Base-by-base conservation (phyloP, 1,284 basidiomycete species). In the Chalciporus sp. region DNA sequence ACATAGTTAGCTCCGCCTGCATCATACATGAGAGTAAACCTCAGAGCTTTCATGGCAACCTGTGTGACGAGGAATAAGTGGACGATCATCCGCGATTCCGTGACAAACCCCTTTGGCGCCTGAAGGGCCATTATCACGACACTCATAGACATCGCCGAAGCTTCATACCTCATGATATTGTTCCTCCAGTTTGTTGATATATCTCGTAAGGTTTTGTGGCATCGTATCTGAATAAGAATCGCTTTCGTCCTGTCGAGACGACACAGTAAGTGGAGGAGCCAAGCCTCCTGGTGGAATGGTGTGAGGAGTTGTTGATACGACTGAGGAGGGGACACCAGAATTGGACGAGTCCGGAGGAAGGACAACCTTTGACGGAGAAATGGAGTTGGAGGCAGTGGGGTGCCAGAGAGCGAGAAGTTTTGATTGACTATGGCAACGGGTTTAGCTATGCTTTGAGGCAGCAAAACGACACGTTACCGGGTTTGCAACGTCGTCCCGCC, bases 31-130 rank as follows among this genome's bases (percentile, higher is more conserved):
- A 59, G 49, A 16, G 31, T 19, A 14, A 61, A 58, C 16, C 49
- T 49, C 19, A 59, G 58, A 1, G 48, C 17, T 56, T 61, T 61
- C 27, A 61, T 51, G 2, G 59, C 51, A 42, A 59, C 59, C 50
- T 50, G 33, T 2, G 20, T 17, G 5, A 2, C 31, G 4, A 16
- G 17, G 40, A n/a, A 31, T 26, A 4, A 37, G 20, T 37, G 31
- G 12, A 19, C 7, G 16, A 10, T 31, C 29, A 31, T 31, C 29
- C 8, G 8, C 29, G 29, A 31, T 11, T 31, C 29, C 29, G 29
- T 31, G 29, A 31, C 44, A 2, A 7, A 53, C 58, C 45, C 49
- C 45, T 16, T 47, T 40, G 7, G 33, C 26, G n/a, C 42, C 48
- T 17, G 7, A 20, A 17, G 26, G 37, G 26, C 37, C 27, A 20